Evolutionary conservation across 805 yeast genomes (phyloP), one percentile per base, ranked within the genome.

Genomic region (Wickerhamiella kazuoi): DNA sequence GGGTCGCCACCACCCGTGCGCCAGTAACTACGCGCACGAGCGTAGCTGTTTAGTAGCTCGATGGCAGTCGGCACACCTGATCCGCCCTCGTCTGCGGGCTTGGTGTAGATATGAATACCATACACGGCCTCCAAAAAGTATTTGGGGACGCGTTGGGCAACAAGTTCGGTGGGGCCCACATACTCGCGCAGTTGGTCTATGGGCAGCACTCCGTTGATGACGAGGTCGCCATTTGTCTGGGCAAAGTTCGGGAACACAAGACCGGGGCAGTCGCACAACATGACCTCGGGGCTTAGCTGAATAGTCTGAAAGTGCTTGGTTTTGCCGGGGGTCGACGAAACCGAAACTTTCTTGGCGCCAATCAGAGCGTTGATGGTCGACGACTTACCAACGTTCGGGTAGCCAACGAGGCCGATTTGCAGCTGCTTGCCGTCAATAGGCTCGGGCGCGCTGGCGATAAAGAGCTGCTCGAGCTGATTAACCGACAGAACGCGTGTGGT

Each of bases 251-350:
- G 98, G 66, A 90, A 90, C 15, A 90, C 99, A 45, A 90, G 68
- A 70, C 99, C 99, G 2, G 99, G 99, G 67, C 99, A 90, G 68
- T 90, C 99, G 62, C 97, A 90, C 39, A 90, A 66, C 48, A 84
- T 68, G 2, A 90, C 90, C 29, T 78, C 69, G 38, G 79, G 80
- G 1, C 94, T 74, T 34, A 90, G 68, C 54, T 74, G 72, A 45
- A 90, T 86, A 1, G 99, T 90, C 65, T 90, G 99, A 69, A 90
- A 90, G 67, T 90, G 99, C 58, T 90, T 90, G 13, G 99, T 90
- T 57, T 90, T 90, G 64, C 99, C 99, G 13, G 99, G 99, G 1
- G 98, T 90, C 1, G 97, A 69, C 2, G 97, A 87, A 30, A 90
- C 99, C 2, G 96, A 84, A n/a, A 90, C 99, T 57, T 82, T 86